Evolutionary conservation across 169 alveolate genomes (phyloP).

Genomic region (Theileria equi): DNA sequence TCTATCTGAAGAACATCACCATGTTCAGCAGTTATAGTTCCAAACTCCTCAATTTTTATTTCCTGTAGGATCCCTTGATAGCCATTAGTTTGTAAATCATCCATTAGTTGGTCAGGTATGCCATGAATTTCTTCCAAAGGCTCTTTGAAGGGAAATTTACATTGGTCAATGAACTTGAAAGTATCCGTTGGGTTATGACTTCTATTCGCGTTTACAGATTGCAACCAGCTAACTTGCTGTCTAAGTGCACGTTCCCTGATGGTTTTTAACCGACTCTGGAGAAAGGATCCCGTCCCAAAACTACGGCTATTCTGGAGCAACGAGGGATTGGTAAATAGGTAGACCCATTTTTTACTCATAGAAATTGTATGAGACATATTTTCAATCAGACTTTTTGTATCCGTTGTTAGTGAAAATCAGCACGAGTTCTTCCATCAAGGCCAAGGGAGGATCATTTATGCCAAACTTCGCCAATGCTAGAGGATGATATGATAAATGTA

Average conservation of each 20-base stretch:
- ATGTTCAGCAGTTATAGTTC: slow-evolving; percentile 56
- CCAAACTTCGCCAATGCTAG: slow-evolving; percentile 34
- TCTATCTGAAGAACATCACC: slow-evolving; percentile 22
- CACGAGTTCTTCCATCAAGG: slow-evolving; percentile 23
- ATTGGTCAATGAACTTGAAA: slow-evolving; percentile 10
- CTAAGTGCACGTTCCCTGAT: slow-evolving; percentile 52
- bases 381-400: slow-evolving; percentile 2
- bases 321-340: background rate
- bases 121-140: background rate
- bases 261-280: slow-evolving; percentile 36
- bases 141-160: slow-evolving; percentile 27
- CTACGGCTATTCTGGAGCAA: no score
- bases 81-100: background rate
- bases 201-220: slow-evolving; percentile 7
- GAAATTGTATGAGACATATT: background rate
- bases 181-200: background rate
- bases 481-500: background rate
- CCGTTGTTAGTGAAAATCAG: slow-evolving; percentile 28
- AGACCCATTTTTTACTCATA: background rate
- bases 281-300: slow-evolving; percentile 51
- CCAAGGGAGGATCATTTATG: slow-evolving; percentile 15
- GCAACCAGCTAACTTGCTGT: slow-evolving; percentile 47
- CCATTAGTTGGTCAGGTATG: background rate
- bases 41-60: slow-evolving; percentile 42
- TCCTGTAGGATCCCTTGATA: slow-evolving; percentile 31